Evolutionary conservation across 2,329 filamentous ascomycete genomes (phyloP), one percentile per base, ranked within the genome.

Genomic region (Monilinia polystroma): DNA sequence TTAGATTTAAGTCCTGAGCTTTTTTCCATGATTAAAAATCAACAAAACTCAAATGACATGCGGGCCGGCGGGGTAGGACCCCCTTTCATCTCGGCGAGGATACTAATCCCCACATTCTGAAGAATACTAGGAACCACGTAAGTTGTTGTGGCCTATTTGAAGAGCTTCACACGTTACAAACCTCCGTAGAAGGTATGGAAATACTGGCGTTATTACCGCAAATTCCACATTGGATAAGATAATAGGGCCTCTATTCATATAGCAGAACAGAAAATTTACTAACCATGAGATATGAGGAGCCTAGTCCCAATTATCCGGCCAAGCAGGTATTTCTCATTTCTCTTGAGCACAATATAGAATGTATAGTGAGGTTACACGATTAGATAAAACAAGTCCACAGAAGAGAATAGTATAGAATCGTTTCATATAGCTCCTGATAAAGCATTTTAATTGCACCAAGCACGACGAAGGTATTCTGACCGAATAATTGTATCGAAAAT

Each of bases 1-100:
- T 51, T 51, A 51, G 32, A 35, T 16, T 59, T 60, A 60, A 60
- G n/a, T 51, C 45, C 45, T 7, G 20, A 14, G 29, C 20, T 51
- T 51, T 29, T 18, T 12, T 57, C 35, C n/a, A 29, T 29, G 38
- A 58, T 58, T 45, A 51, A 51, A 11, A 51, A 51, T 51, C 57
- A 60, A 32, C 43, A 60, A n/a, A 12, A 26, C 20, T 51, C 14
- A 2, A 51, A 16, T 38, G 45, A 20, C 18, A 38, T 41, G 58
- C 29, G n/a, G 29, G 6, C 29, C 35, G 45, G 57, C 45, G 58
- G 58, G 29, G 45, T 23, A 38, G 20, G 47, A 23, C 2, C 7
- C 38, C 55, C 55, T 45, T 12, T 58, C 38, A 16, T 1, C 14
- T 43, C 55, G 23, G 55, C 23, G 23, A 45, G 53, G 32, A 55